phyloP scores from a whole-genome alignment of 2,329 filamentous ascomycete genomes.

The Fusarium floridanum region DNA sequence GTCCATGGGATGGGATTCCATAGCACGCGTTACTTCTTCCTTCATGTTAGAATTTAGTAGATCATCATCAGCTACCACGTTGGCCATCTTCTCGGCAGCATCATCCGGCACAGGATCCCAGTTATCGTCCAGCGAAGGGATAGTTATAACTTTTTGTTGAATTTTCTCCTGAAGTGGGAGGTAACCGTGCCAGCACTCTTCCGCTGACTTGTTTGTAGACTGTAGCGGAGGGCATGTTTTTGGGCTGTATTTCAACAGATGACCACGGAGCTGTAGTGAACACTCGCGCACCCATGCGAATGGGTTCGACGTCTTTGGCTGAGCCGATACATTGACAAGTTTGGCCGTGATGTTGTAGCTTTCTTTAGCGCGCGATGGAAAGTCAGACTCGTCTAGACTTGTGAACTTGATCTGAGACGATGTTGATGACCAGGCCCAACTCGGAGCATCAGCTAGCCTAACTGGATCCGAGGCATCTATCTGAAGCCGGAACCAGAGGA shows the following conservation, averaged over 20 bases:
- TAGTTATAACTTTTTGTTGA: neutral
- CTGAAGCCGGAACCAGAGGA: neutral
- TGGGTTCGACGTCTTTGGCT: neutral
- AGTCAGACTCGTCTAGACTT: neutral
- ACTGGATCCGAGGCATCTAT: neutral
- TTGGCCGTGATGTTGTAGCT: neutral
- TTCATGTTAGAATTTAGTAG: neutral
- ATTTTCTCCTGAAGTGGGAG: neutral
- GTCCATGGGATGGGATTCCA: neutral
- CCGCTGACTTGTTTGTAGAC: neutral
- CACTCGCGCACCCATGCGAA: neutral
- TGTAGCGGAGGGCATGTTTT: neutral
- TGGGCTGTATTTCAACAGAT: neutral
- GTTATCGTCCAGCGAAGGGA: neutral
- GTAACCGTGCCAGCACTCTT: neutral
- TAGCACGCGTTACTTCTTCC: neutral
- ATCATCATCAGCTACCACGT: neutral
- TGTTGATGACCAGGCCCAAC: neutral
- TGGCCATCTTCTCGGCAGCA: neutral
- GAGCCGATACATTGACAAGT: neutral
- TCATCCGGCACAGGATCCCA: neutral
- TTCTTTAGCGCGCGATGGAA: neutral
- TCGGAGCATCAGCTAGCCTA: neutral
- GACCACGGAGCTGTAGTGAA: neutral
- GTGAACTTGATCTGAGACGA: neutral